Conservation (phyloP, 73 alveolate species). For the Urostyla sp. region DNA sequence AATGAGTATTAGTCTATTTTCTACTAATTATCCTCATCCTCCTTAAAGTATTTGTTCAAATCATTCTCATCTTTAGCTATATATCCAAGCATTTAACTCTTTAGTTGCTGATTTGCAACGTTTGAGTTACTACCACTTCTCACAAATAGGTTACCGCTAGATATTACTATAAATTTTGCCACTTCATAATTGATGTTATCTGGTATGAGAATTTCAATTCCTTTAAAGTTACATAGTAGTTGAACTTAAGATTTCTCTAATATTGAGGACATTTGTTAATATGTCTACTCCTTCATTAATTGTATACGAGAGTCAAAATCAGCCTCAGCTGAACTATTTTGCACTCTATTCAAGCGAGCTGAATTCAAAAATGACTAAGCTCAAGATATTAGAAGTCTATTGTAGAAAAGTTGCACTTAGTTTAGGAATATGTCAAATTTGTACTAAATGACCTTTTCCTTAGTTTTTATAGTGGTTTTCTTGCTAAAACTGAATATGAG, state of each 20-base stretch:
- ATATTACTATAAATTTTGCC: neutral
- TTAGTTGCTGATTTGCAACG: neutral
- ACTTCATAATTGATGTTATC: slow-evolving; percentile 37
- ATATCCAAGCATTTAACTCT: neutral
- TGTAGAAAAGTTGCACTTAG: slow-evolving; percentile 36
- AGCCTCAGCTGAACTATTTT: slow-evolving; percentile 46
- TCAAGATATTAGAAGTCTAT: slow-evolving; percentile 34
- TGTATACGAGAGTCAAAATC: slow-evolving; percentile 28
- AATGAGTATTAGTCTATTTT: slow-evolving; percentile 29
- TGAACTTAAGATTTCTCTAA: slow-evolving; percentile 14
- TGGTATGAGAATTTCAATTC: slow-evolving; percentile 37
- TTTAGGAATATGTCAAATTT: slow-evolving; percentile 19
- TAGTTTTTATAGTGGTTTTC: neutral
- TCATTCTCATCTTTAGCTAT: neutral
- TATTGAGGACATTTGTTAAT: neutral
- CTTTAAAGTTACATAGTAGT: slow-evolving; percentile 29
- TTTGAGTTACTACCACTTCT: slow-evolving; percentile 17
- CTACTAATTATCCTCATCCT: neutral
- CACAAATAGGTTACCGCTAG: slow-evolving; percentile 12
- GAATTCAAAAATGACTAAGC: slow-evolving; percentile 28
- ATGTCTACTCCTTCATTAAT: slow-evolving; percentile 8
- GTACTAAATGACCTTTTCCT: slow-evolving; percentile 28
- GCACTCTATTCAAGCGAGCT: neutral
- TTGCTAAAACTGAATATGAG: neutral
- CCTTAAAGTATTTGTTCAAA: neutral